Conservation (phyloP, 2,329 filamentous ascomycete genomes). For the Huntiella moniliformis region DNA sequence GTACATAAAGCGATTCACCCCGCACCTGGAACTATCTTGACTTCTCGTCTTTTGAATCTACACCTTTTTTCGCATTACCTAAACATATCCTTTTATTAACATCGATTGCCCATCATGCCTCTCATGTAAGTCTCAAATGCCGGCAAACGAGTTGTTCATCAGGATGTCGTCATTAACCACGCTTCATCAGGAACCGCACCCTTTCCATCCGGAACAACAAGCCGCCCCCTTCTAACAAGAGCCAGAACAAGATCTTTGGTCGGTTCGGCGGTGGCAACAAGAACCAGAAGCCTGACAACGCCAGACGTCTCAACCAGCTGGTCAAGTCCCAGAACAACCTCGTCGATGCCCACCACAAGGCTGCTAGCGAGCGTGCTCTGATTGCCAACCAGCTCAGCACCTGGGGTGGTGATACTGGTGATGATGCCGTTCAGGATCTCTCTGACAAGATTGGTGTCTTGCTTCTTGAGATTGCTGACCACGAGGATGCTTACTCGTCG, state of each 20-base stretch:
- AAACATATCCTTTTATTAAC: too few species aligned
- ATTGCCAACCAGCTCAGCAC: constrained; percentile 86
- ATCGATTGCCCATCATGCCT: constrained; percentile 9
- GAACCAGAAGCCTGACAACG: constrained; percentile 68
- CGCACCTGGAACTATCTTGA: too few species aligned
- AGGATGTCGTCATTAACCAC: neutral
- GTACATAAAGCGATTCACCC: too few species aligned
- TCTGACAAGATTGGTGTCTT: constrained; percentile 92
- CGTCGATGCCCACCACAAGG: constrained; percentile 66
- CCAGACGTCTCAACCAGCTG: constrained; percentile 70
- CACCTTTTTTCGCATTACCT: too few species aligned
- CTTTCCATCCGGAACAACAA: constrained; percentile 18
- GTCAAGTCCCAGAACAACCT: constrained; percentile 92
- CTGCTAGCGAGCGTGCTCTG: constrained; percentile 63
- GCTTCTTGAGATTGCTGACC: constrained; percentile 79
- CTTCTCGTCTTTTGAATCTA: too few species aligned
- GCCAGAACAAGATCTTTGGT: constrained; percentile 65
- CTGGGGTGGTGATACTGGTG: constrained; percentile 83
- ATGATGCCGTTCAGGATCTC: constrained; percentile 74
- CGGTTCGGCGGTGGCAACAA: constrained; percentile 49
- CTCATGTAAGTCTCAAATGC: constrained; percentile 7
- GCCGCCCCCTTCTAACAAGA: constrained; percentile 23
- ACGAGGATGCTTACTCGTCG: constrained; percentile 77
- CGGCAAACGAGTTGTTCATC: neutral
- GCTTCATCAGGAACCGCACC: constrained; percentile 8